Evolutionary conservation across 306 rosid genomes (phyloP), one percentile per base, ranked within the genome.

Genomic region (Malus orientalis): DNA sequence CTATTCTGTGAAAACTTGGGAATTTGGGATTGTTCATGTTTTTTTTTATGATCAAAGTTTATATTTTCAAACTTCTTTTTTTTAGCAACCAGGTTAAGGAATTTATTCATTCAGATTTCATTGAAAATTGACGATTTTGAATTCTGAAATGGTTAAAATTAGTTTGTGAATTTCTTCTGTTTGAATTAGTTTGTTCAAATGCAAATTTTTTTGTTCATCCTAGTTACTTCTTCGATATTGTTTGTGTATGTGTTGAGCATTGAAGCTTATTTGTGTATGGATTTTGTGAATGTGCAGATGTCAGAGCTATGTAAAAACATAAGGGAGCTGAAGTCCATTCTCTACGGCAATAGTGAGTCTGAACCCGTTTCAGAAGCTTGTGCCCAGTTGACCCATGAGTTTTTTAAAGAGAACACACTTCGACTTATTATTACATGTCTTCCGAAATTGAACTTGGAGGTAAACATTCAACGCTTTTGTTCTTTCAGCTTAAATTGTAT

Each of bases 381-480:
- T 80, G 91, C 91, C 0, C 97, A 95, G 61, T 73, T 95, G 82
- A 95, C 99, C 11, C 97, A 90, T 78, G 99, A 95, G 84, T 90
- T 95, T 76, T 95, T 95, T 75, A 87, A 81, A 76, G 97, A 90
- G 89, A 71, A 92, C 75, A 88, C 97, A 1, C 79, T 95, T 64
- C 90, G 92, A 27, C 93, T 92, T 71, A 78, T 95, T 30, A 92
- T 95, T 63, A 81, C 79, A 62, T 89, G 89, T 82, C 86, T 92
- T 81, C 97, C 99, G 5, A 90, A 88, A 82, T 81, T 95, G 92
- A 95, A 92, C 82, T 88, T 95, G 88, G 99, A 95, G 99, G 98
- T 90, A 84, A 75, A 69, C 70, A 72, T 49, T 25, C 69, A 32
- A 63, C 25, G 23, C 55, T 29, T 66, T 15, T 49, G 27, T 71